phyloP scores from a whole-genome alignment of 805 yeast species.

The Lachancea waltii region DNA sequence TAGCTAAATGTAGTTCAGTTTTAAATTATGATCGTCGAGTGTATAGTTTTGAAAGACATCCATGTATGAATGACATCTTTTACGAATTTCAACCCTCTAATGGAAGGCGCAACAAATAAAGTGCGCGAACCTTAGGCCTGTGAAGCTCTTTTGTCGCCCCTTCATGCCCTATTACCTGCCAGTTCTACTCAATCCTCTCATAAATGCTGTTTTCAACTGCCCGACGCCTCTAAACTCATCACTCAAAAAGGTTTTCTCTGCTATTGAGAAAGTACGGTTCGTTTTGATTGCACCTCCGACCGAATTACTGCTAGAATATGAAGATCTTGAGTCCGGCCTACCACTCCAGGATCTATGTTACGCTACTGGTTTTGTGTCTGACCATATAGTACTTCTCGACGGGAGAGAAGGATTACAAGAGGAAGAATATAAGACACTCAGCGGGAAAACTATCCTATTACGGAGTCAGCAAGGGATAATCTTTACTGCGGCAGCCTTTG shows the following conservation, averaged over 20 bases:
- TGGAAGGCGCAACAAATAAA: background rate
- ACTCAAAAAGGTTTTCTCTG: conserved; percentile 40
- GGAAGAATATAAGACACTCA: conserved; percentile 43
- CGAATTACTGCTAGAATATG: conserved; percentile 36
- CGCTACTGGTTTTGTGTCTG: conserved; percentile 51
- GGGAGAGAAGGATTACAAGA: conserved; percentile 19
- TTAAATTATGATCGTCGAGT: too few relatives aligned
- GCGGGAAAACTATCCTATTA: conserved; percentile 48
- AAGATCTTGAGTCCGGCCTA: conserved; percentile 35
- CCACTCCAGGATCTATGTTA: conserved; percentile 48
- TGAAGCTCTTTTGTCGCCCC: too few relatives aligned
- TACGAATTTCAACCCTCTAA: background rate
- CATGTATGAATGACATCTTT: too few relatives aligned
- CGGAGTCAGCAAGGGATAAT: conserved; percentile 43
- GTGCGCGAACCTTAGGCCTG: background rate
- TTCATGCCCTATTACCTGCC: conserved; percentile 43
- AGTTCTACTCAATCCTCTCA: conserved; percentile 51
- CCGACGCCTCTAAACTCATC: conserved; percentile 45
- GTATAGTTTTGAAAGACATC: too few relatives aligned
- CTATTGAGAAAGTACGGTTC: conserved; percentile 45
- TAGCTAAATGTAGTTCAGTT: too few relatives aligned
- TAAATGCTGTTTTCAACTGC: conserved; percentile 62
- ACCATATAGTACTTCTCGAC: conserved; percentile 49
- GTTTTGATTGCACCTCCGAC: conserved; percentile 62
- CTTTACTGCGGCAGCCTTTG: conserved; percentile 55